These are phyloP conservation scores for Halophytophthora polymorphica DNA, from an alignment of 352 stramenopile genomes.

Conservation along the genomic window DNA sequence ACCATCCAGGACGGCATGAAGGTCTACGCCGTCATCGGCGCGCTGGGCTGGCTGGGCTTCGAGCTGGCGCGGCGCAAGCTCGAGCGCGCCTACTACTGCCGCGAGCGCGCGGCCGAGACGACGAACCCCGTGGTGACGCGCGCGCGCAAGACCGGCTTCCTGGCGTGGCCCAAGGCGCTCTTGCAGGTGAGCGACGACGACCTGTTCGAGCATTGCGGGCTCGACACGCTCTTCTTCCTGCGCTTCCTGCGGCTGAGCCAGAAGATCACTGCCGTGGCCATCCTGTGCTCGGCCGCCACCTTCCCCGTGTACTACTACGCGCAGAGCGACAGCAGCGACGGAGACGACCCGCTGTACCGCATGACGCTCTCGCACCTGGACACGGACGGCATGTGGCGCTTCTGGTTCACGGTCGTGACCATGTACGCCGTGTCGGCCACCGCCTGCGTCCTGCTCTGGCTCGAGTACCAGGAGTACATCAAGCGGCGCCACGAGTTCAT, in stretches of 20 bases:
- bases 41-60: conserved; percentile 63
- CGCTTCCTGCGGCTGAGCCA: conserved; percentile 70
- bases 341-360: conserved; percentile 39
- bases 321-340: conserved; percentile 24
- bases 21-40: conserved; percentile 66
- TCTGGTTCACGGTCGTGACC: conserved; percentile 56
- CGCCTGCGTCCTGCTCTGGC: conserved; percentile 62
- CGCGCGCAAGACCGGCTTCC: conserved; percentile 30
- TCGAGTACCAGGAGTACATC: conserved; percentile 75
- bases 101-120: conserved; percentile 61
- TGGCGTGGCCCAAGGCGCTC: conserved; percentile 56
- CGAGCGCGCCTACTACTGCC: conserved; percentile 67
- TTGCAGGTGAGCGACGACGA: conserved; percentile 66
- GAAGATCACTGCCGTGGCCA: conserved; percentile 58
- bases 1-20: conserved; percentile 68
- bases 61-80: conserved; percentile 57
- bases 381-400: conserved; percentile 50
- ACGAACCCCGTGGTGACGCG: conserved; percentile 38
- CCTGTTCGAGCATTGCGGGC: conserved; percentile 61
- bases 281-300: conserved; percentile 56
- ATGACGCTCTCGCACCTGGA: conserved; percentile 72
- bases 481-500: conserved; percentile 76
- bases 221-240: conserved; percentile 82
- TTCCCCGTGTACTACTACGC: conserved; percentile 84
- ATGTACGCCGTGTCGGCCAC: conserved; percentile 66